Percentiles rank a stretch among this genome's conserved stretches.
phyloP scores from a whole-genome alignment of 805 yeast species.

The Priceomyces melissophilus region DNA sequence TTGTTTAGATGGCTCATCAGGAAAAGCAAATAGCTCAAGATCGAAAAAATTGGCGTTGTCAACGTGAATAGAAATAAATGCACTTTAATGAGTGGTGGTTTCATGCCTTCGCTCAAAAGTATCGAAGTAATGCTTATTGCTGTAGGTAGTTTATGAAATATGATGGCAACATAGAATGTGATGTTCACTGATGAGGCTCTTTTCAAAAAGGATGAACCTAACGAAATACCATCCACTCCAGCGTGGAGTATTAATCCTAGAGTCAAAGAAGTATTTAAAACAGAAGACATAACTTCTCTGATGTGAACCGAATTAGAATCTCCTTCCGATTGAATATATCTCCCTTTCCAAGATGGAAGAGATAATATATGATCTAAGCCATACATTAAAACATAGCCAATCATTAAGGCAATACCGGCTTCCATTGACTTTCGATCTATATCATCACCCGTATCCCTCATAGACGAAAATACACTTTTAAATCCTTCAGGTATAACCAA shows the following conservation, averaged over 20 bases:
- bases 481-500: conserved; percentile 68
- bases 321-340: background rate
- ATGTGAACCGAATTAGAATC: background rate
- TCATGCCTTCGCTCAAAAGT: conserved; percentile 38
- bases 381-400: conserved; percentile 56
- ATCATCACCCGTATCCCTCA: conserved; percentile 14
- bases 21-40: conserved; percentile 45
- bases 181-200: conserved; percentile 34
- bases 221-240: conserved; percentile 67
- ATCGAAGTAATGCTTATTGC: conserved; percentile 63
- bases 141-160: conserved; percentile 73
- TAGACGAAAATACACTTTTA: conserved; percentile 34
- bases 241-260: conserved; percentile 66
- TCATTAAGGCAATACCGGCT: conserved; percentile 47
- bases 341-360: conserved; percentile 1
- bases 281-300: conserved; percentile 14
- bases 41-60: conserved; percentile 61
- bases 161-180: conserved; percentile 56
- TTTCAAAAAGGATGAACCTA: conserved; percentile 54
- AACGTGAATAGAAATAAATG: conserved; percentile 54
- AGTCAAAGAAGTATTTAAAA: conserved; percentile 46
- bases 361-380: conserved; percentile 39
- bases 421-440: conserved; percentile 3
- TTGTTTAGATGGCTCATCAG: conserved; percentile 22
- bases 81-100: conserved; percentile 29